Conservation (phyloP, 768 basidiomycete species). For the Trametes cingulata region DNA sequence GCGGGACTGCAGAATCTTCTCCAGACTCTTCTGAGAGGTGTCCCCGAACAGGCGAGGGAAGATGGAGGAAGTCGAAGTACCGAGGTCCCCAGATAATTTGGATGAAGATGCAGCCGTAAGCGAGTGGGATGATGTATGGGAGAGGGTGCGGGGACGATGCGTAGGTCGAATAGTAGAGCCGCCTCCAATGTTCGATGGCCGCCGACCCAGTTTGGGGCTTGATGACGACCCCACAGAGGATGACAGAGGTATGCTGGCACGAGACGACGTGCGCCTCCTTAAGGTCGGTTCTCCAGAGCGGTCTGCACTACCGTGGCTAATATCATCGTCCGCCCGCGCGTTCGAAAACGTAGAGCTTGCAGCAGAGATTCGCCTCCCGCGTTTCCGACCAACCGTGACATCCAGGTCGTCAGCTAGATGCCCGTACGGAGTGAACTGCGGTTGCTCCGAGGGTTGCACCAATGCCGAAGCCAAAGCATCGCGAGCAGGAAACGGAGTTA, state of each 20-base stretch:
- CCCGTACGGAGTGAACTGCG: slow-evolving; percentile 58
- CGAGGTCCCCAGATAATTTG: slow-evolving; percentile 2
- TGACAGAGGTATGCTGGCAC: slow-evolving; percentile 33
- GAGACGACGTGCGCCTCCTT: slow-evolving; percentile 49
- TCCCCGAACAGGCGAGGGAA: slow-evolving; percentile 46
- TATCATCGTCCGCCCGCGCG: slow-evolving; percentile 47
- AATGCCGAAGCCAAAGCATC: slow-evolving; percentile 78
- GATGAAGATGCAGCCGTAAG: slow-evolving; percentile 1
- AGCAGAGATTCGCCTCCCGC: slow-evolving; percentile 58
- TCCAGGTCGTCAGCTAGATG: slow-evolving; percentile 73
- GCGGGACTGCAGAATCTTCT: slow-evolving; percentile 70
- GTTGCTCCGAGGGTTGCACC: slow-evolving; percentile 60
- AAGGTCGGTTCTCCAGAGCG: slow-evolving; percentile 35
- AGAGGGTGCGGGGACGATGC: slow-evolving; percentile 47
- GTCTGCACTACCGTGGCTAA: slow-evolving; percentile 5
- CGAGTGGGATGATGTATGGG: slow-evolving; percentile 50
- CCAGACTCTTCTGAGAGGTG: slow-evolving; percentile 67
- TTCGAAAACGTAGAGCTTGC: slow-evolving; percentile 55
- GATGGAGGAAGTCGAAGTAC: slow-evolving; percentile 19
- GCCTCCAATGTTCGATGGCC: neutral
- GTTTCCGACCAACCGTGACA: slow-evolving; percentile 56
- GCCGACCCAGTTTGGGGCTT: slow-evolving; percentile 28
- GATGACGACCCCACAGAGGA: slow-evolving; percentile 12
- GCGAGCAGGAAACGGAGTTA: slow-evolving; percentile 82
- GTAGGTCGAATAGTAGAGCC: slow-evolving; percentile 10